A percentile compares a stretch with the other conserved stretches of the same genome.
Conservation (phyloP, 2,329 filamentous ascomycete genomes). For the Lecanicillium sp. region DNA sequence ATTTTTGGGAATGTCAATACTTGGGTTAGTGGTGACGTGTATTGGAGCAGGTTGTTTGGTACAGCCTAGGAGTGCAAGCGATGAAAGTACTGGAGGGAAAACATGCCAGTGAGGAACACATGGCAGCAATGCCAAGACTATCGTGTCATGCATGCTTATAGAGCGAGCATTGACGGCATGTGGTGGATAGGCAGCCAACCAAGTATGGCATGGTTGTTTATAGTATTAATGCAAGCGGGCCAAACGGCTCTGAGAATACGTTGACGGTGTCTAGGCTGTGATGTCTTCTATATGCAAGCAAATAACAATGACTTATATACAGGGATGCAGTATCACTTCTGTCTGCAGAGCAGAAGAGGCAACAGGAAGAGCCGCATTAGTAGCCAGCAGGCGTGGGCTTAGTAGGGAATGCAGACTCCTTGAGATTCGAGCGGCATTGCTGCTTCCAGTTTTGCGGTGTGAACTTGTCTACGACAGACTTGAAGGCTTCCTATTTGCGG, state of each 20-base stretch:
- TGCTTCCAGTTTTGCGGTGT: constrained; percentile 71
- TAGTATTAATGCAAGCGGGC: no score
- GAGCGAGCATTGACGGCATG: no score
- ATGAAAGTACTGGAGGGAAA: no score
- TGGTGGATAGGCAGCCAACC: no score
- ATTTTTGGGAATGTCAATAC: constrained; percentile 6
- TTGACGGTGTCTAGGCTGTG: no score
- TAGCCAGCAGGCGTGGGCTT: constrained; percentile 47
- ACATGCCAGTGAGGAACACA: no score
- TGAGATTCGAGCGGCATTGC: constrained; percentile 40
- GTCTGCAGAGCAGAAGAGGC: background rate
- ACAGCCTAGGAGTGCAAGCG: background rate
- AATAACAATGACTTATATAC: no score
- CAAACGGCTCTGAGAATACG: no score
- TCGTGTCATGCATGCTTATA: no score
- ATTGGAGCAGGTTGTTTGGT: constrained; percentile 3
- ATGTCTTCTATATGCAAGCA: no score
- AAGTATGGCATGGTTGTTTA: no score
- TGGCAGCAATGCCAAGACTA: no score
- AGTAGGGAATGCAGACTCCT: constrained; percentile 35
- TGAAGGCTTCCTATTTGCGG: constrained; percentile 66
- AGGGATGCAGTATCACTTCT: background rate
- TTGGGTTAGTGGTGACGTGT: background rate
- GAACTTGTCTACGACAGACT: constrained; percentile 82
- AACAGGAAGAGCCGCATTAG: constrained; percentile 14